Conservation (phyloP, 495 filamentous ascomycete species). For the Talaromyces liani region DNA sequence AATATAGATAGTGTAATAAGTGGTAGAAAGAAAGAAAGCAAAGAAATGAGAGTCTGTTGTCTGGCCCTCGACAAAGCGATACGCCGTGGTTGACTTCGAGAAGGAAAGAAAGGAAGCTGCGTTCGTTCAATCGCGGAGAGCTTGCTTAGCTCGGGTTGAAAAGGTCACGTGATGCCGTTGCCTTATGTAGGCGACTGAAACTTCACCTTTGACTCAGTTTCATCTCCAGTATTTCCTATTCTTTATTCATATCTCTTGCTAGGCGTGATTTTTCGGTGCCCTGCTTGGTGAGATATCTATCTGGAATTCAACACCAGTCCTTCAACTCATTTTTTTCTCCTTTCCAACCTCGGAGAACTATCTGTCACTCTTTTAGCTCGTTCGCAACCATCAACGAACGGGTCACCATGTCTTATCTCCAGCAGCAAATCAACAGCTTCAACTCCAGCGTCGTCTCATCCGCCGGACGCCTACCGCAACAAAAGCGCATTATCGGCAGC, state of each 20-base stretch:
- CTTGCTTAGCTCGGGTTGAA: background rate
- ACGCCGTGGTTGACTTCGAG: constrained; percentile 4
- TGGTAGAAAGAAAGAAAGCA: background rate
- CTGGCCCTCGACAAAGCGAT: constrained; percentile 7
- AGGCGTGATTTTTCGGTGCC: background rate
- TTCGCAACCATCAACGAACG: background rate
- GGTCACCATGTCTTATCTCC: constrained; percentile 37
- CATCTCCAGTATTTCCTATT: background rate
- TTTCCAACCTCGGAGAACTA: background rate
- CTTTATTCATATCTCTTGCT: background rate
- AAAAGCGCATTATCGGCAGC: constrained; percentile 32
- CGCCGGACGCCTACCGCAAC: constrained; percentile 34
- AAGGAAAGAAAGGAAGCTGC: background rate
- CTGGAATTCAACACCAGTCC: background rate
- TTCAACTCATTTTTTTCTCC: background rate
- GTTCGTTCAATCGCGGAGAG: background rate
- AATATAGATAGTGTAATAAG: background rate
- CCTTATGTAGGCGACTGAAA: background rate
- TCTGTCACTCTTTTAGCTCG: background rate
- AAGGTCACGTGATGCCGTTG: background rate
- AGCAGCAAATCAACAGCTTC: constrained; percentile 41
- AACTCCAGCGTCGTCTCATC: constrained; percentile 38
- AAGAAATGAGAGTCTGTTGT: background rate
- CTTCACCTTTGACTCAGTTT: background rate
- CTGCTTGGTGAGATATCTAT: background rate